Conservation (phyloP, 768 basidiomycete genomes). For the Leccinellum albellum region DNA sequence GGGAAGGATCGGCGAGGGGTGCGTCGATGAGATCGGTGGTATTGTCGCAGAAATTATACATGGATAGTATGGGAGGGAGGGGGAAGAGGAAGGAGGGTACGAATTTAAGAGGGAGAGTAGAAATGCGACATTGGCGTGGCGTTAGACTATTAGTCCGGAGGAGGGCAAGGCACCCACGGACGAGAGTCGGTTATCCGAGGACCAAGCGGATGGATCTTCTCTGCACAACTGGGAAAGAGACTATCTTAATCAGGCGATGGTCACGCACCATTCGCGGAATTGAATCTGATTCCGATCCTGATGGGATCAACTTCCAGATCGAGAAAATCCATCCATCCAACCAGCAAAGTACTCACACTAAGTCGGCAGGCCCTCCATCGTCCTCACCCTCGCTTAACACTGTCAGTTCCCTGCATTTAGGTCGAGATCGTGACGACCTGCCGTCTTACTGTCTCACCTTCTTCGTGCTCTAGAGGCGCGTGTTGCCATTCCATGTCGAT, state of each 20-base stretch:
- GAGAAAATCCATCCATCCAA: not conserved
- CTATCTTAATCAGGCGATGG: constrained; percentile 1
- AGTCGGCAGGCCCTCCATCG: not conserved
- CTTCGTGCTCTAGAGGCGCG: constrained; percentile 1
- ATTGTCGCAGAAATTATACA: constrained; percentile 2
- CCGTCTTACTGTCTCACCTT: not conserved
- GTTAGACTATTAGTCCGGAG: not conserved
- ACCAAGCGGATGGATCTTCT: constrained; percentile 8
- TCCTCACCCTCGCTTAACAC: not conserved
- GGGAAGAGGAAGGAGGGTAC: not conserved
- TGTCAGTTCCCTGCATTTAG: not conserved
- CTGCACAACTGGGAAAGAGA: not conserved
- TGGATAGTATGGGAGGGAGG: constrained; percentile 6
- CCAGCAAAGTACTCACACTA: not conserved
- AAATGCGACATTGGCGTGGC: not conserved
- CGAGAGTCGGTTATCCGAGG: constrained; percentile 22
- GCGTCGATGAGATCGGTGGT: constrained; percentile 13
- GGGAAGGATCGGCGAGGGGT: constrained; percentile 1
- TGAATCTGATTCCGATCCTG: constrained; percentile 19
- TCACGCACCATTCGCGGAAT: constrained; percentile 28
- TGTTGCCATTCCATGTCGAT: constrained; percentile 15
- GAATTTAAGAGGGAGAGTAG: constrained; percentile 4
- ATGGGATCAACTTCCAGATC: constrained; percentile 22
- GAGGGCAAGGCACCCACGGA: constrained; percentile 1
- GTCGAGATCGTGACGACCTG: not conserved